Conservation (phyloP, 306 rosid genomes). For the Sicyos baderoa region DNA sequence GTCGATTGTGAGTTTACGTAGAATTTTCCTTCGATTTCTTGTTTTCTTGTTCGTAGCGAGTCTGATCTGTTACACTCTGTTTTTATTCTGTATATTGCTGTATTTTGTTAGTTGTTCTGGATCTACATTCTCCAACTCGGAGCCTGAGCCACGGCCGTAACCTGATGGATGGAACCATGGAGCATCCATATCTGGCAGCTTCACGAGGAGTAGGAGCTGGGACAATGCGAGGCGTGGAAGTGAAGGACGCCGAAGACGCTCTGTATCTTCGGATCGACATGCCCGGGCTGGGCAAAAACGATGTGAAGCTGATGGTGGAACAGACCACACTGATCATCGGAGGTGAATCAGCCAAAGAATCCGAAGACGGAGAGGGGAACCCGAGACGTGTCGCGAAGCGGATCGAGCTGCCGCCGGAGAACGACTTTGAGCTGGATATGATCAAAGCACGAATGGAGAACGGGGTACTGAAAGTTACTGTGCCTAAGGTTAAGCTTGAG, state of each 20-base stretch:
- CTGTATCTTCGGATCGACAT: slow-evolving; percentile 56
- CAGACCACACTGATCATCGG: slow-evolving; percentile 48
- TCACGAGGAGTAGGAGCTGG: slow-evolving; percentile 46
- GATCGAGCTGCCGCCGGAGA: slow-evolving; percentile 51
- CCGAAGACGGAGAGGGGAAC: slow-evolving; percentile 33
- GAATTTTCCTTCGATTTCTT: neutral
- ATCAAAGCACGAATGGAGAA: slow-evolving; percentile 76
- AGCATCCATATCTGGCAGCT: slow-evolving; percentile 40
- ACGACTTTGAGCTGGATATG: slow-evolving; percentile 37
- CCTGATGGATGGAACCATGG: slow-evolving; percentile 64
- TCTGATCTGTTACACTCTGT: neutral
- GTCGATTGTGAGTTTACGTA: too few relatives aligned
- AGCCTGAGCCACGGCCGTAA: slow-evolving; percentile 72
- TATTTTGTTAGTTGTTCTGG: slow-evolving; percentile 42
- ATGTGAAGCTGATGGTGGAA: slow-evolving; percentile 60
- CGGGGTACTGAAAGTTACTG: slow-evolving; percentile 52
- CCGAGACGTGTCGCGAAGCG: slow-evolving; percentile 44
- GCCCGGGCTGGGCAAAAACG: slow-evolving; percentile 62
- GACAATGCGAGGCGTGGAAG: slow-evolving; percentile 56
- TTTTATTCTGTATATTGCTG: neutral
- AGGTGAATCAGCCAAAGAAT: slow-evolving; percentile 41
- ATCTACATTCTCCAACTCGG: slow-evolving; percentile 55
- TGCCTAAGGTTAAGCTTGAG: slow-evolving; percentile 54
- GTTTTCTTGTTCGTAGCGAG: neutral
- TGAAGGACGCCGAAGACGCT: slow-evolving; percentile 40